Evolutionary conservation across 2,329 filamentous ascomycete genomes (phyloP).

Genomic region (Phaeosphaeriaceae sp.): DNA sequence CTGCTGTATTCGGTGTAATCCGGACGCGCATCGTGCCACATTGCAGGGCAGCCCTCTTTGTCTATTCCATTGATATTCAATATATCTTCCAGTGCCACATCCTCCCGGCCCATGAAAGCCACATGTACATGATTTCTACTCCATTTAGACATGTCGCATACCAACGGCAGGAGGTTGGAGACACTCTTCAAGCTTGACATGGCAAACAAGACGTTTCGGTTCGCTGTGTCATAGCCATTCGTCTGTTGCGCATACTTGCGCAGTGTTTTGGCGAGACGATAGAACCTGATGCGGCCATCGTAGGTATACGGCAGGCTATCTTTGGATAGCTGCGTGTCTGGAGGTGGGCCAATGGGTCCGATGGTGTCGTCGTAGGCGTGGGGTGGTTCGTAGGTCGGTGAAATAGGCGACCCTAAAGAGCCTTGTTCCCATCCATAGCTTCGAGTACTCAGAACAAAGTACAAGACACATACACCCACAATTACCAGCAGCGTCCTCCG

Average conservation of each 20-base stretch:
- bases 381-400: background rate
- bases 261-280: constrained; percentile 67
- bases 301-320: constrained; percentile 52
- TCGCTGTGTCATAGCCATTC: constrained; percentile 58
- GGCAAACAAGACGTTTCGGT: constrained; percentile 79
- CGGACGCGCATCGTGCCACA: constrained; percentile 75
- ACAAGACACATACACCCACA: constrained; percentile 58
- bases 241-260: constrained; percentile 61
- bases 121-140: constrained; percentile 80
- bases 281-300: constrained; percentile 74
- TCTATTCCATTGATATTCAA: constrained; percentile 80
- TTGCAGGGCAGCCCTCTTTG: constrained; percentile 67
- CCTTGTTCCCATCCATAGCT: constrained; percentile 6
- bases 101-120: constrained; percentile 75
- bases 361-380: constrained; percentile 15
- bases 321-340: constrained; percentile 25
- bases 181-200: constrained; percentile 76
- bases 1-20: constrained; percentile 74
- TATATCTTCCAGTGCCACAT: constrained; percentile 72
- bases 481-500: constrained; percentile 54
- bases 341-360: constrained; percentile 38
- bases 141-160: constrained; percentile 81
- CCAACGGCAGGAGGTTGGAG: constrained; percentile 75
- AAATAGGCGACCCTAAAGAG: constrained; percentile 6
- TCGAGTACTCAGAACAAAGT: constrained; percentile 69